phyloP scores from a whole-genome alignment of 139 green algal genomes.

The Coelastrella sp. region DNA sequence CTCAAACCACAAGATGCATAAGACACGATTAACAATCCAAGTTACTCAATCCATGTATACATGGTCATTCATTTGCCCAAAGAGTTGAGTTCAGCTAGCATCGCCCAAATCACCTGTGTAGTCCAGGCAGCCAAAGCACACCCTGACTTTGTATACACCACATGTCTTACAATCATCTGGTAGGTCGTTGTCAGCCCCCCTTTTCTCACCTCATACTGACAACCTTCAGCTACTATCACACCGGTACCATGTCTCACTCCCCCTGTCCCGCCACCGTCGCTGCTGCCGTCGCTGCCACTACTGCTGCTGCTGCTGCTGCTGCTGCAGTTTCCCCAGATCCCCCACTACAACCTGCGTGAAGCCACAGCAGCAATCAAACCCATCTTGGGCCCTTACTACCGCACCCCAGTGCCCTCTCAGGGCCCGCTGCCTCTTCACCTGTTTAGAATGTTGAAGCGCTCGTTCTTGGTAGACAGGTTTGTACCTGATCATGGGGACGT shows the following conservation, averaged over 20 bases:
- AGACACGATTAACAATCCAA: no score
- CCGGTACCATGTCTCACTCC: background rate
- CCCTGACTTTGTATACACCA: no score
- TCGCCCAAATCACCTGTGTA: background rate
- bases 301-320: slow-evolving; percentile 2
- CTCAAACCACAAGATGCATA: no score
- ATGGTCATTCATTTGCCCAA: no score
- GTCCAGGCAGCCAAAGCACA: no score
- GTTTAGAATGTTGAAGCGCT: slow-evolving; percentile 75
- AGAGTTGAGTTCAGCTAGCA: background rate
- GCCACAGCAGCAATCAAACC: slow-evolving; percentile 91
- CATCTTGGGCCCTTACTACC: slow-evolving; percentile 90
- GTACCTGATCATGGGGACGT: slow-evolving; percentile 69
- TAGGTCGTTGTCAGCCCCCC: no score
- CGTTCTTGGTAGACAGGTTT: slow-evolving; percentile 87
- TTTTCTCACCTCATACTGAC: no score
- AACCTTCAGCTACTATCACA: no score
- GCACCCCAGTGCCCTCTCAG: background rate
- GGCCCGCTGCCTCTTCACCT: slow-evolving; percentile 87
- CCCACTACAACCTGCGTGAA: slow-evolving; percentile 93
- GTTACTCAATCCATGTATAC: no score
- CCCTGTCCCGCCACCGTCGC: background rate
- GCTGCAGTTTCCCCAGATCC: slow-evolving; percentile 77
- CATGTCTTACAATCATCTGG: no score
- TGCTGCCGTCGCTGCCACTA: background rate